Evolutionary conservation across 306 rosid species (phyloP).

Genomic region (Malus orientalis): DNA sequence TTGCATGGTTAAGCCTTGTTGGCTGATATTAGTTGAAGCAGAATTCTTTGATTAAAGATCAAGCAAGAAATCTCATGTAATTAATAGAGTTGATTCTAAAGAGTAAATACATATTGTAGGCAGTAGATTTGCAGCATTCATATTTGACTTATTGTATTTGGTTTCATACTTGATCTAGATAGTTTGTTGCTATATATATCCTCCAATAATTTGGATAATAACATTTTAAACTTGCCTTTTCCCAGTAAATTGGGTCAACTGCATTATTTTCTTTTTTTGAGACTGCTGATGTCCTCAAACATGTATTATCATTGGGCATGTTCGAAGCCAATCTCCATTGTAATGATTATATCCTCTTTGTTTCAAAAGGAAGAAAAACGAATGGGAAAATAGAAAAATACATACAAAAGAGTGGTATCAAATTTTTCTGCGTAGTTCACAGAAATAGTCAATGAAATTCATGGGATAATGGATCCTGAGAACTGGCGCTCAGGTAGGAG

Average conservation of each 20-base stretch:
- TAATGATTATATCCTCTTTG: neutral
- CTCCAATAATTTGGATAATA: too few species aligned
- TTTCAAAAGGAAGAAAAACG: neutral
- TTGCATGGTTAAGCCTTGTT: neutral
- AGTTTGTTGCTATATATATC: too few species aligned
- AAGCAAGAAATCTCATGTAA: too few species aligned
- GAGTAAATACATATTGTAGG: too few species aligned
- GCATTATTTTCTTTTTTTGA: neutral
- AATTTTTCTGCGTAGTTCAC: neutral
- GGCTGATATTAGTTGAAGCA: too few species aligned
- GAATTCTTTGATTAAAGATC: too few species aligned
- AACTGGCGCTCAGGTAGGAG: too few species aligned
- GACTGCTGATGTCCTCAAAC: neutral
- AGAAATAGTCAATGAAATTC: neutral
- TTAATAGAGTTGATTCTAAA: too few species aligned
- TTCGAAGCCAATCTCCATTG: neutral
- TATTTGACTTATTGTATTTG: too few species aligned
- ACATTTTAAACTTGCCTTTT: neutral
- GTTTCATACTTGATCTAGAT: too few species aligned
- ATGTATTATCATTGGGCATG: neutral
- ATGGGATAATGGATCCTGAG: neutral
- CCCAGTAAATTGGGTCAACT: neutral
- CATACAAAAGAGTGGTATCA: neutral
- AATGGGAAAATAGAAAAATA: neutral
- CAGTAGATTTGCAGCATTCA: too few species aligned